These are phyloP conservation scores for Clavulina sp. DNA, from an alignment of 768 basidiomycete genomes.

Conservation along the genomic window DNA sequence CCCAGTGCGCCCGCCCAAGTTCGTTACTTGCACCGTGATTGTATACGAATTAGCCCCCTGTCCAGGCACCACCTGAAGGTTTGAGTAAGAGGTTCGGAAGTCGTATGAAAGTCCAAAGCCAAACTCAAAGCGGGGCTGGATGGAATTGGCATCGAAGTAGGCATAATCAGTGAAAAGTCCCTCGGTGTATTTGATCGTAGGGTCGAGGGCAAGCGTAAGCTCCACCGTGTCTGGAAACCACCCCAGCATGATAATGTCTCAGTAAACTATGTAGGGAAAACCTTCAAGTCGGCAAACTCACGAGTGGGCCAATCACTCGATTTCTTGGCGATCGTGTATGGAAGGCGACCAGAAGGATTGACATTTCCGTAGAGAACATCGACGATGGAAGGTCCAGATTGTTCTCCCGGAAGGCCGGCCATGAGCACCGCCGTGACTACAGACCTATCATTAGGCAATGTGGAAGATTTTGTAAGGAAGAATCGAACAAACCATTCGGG, in stretches of 20 bases:
- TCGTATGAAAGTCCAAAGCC: slow-evolving; percentile 54
- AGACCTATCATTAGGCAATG: background rate
- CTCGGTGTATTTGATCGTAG: slow-evolving; percentile 8
- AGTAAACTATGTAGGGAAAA: too few relatives aligned
- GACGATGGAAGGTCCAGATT: slow-evolving; percentile 37
- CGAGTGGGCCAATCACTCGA: slow-evolving; percentile 21
- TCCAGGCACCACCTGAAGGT: background rate
- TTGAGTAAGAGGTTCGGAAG: slow-evolving; percentile 27
- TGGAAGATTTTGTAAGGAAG: background rate
- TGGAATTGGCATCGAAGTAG: slow-evolving; percentile 30
- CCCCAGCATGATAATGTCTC: background rate
- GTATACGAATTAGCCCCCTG: background rate
- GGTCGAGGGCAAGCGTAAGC: background rate
- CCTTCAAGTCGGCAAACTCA: slow-evolving; percentile 10
- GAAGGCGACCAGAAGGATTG: slow-evolving; percentile 23
- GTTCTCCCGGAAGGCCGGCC: slow-evolving; percentile 51
- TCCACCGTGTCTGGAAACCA: background rate
- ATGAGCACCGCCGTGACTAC: slow-evolving; percentile 31
- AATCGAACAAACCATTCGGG: slow-evolving; percentile 5
- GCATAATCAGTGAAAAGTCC: slow-evolving; percentile 11
- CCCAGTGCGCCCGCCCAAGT: background rate
- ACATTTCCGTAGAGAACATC: slow-evolving; percentile 24
- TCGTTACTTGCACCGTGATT: background rate
- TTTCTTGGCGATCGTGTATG: slow-evolving; percentile 25
- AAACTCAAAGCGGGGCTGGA: slow-evolving; percentile 59